Evolutionary conservation across 108 stramenopile species (phyloP).

Genomic region (Thalassiosira profunda): DNA sequence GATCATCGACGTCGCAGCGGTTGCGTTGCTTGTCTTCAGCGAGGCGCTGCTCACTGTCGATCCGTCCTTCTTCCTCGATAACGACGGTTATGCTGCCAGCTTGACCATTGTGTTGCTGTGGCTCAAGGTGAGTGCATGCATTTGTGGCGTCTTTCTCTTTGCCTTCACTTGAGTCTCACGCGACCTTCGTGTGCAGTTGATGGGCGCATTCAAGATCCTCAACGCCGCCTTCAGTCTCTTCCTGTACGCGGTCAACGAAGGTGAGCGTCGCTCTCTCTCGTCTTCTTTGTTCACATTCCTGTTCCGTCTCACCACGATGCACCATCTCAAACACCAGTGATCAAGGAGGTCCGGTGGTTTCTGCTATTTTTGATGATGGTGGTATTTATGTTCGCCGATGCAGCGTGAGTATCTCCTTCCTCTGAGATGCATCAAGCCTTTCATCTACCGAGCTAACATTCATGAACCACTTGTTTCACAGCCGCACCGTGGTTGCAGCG

Average conservation of each 20-base stretch:
- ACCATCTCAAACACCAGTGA: too few species aligned
- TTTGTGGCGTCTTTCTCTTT: too few species aligned
- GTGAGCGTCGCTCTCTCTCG: too few species aligned
- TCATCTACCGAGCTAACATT: too few species aligned
- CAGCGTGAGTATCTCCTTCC: not conserved
- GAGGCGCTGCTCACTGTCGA: conserved; percentile 5
- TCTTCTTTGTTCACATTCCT: too few species aligned
- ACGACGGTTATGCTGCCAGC: conserved; percentile 27
- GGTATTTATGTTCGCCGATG: conserved; percentile 46
- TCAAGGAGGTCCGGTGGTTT: conserved; percentile 29
- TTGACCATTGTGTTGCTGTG: conserved; percentile 42
- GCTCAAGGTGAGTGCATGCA: too few species aligned
- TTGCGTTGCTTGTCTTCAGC: conserved; percentile 14
- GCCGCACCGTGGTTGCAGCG: conserved; percentile 26
- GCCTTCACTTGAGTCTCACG: too few species aligned
- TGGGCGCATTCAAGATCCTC: conserved; percentile 48
- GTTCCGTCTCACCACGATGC: too few species aligned
- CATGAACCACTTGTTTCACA: too few species aligned
- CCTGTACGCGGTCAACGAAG: conserved; percentile 40
- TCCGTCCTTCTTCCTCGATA: conserved; percentile 6
- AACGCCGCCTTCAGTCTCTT: conserved; percentile 39
- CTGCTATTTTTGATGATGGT: conserved; percentile 30
- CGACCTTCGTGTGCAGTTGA: conserved; percentile 25
- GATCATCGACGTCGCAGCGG: conserved; percentile 40
- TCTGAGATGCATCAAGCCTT: too few species aligned